Base-by-base conservation (phyloP, 768 basidiomycete species). In the Termitomyces sp. region DNA sequence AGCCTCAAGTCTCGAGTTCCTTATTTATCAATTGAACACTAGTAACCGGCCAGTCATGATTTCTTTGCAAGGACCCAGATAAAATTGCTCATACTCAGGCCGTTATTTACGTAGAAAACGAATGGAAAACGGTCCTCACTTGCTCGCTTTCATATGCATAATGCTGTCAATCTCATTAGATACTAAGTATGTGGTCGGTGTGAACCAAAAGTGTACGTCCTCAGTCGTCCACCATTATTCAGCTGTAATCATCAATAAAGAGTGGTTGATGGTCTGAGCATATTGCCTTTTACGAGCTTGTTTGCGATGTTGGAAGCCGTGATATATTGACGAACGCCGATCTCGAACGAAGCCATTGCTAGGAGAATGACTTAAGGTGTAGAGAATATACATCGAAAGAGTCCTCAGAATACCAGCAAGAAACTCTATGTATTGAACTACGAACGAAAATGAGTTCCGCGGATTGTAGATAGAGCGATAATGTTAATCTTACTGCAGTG, bases 401-500 rank as follows among this genome's bases (percentile, higher is more conserved):
- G 34, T 52, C 36, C 26, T 53, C 12, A 9, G 20, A 30, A 53
- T 3, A 44, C 39, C 16, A 8, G 45, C 13, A 10, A 54, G 39
- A 46, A 53, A 24, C 10, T 24, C 73, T 66, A 78, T 65, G 74
- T 70, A 58, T 74, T 77, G 67, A 78, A 75, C 77, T 78, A 53
- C 27, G 49, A 51, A 26, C 33, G 18, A n/a, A 30, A 32, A 44
- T 62, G 24, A 62, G 62, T 53, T 22, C 50, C 22, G 26, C 44
- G 36, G 22, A 55, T 39, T 30, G 33, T 16, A 16, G 18, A n/a
- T 34, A 13, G 45, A 26, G 22, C 27, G 10, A 36, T 13, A 18
- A 33, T 70, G 93, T 71, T 71, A 94, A 33, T 70, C 93, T 71
- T 71, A 94, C 94, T n/a, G 91, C 89, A 57, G 85, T 85, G 66